These are phyloP conservation scores for Aurifilum marmelostoma DNA, from an alignment of 2,329 filamentous ascomycete genomes.

Conservation along the genomic window DNA sequence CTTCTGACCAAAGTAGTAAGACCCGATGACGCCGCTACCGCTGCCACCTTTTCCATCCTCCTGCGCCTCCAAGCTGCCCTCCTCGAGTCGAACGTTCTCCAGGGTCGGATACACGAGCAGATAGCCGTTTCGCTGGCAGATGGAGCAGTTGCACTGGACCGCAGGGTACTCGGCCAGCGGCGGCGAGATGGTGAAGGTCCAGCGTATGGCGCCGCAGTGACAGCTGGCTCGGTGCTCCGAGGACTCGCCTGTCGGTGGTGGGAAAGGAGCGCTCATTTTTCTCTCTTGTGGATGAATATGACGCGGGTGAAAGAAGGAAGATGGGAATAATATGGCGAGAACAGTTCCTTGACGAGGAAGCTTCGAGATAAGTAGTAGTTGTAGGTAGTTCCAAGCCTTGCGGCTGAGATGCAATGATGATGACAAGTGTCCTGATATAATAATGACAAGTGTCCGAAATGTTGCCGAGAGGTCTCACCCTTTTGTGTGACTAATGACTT, in stretches of 20 bases:
- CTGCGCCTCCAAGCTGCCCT: neutral
- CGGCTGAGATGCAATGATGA: neutral
- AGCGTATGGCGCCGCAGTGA: slow-evolving; percentile 22
- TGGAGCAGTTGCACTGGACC: slow-evolving; percentile 22
- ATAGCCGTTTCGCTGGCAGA: slow-evolving; percentile 26
- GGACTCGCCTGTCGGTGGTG: slow-evolving; percentile 16
- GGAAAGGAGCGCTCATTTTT: slow-evolving; percentile 14
- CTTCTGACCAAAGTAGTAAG: slow-evolving; percentile 16
- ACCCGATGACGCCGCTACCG: neutral
- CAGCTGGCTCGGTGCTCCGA: slow-evolving; percentile 21
- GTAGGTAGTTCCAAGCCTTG: neutral
- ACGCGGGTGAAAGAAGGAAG: neutral
- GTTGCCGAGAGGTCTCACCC: neutral
- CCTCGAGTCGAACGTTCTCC: slow-evolving; percentile 11
- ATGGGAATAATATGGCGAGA: no score
- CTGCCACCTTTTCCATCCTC: neutral
- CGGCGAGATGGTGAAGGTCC: slow-evolving; percentile 21
- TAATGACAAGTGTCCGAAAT: slow-evolving; percentile 4
- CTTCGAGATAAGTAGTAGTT: neutral
- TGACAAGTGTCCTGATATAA: slow-evolving; percentile 1
- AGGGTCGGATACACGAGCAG: slow-evolving; percentile 21
- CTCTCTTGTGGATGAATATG: neutral
- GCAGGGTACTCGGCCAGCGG: slow-evolving; percentile 16
- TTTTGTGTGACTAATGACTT: neutral
- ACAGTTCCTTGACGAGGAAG: no score